Base-by-base conservation (phyloP, 2,329 filamentous ascomycete genomes). In the Phyllosticta capitalensis region DNA sequence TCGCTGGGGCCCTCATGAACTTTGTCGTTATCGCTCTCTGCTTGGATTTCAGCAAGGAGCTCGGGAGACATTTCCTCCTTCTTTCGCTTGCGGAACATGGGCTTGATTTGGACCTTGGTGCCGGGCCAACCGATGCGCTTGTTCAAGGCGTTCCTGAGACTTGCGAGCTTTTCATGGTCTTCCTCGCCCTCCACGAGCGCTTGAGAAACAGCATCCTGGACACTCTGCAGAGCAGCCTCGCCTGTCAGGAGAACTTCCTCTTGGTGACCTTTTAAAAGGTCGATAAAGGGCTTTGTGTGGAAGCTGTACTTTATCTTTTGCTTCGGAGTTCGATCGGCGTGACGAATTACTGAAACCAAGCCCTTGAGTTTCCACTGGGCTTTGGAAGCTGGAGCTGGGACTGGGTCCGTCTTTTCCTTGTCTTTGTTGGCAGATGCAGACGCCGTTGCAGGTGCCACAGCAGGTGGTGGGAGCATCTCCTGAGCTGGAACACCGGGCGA, bases 221-320 rank as follows among this genome's bases (percentile, higher is more conserved):
- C 94, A 71, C 90, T 96, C 33, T 87, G 84, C 52, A 99, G 76
- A 0, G 94, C 94, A 48, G 90, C 86, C 70, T 96, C 91, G 9
- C 92, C 92, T 64, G 96, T 94, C 21, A 99, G 82, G 1, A 99
- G 80, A 1, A 99, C 94, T 71, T 99, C 94, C 73, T 97, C 92
- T 68, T 95, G 90, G 67, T 99, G 92, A 0, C 94, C 94, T 70
- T 92, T 95, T 50, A 99, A 82, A 3, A 99, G 80, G 64, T 95
- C 89, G 63, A 99, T 92, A 68, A 99, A 99, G 0, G 94, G 94
- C 63, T 92, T 90, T 0, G 91, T 95, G 69, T 99, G 94, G 67
- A 99, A 97, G 0, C 94, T 99, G 68, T 97, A 99, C 72, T 99
- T 99, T 80, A 96, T 96, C 72, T 99, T 99, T 68, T 99, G 94